Base-by-base conservation (phyloP, 1,139 yeast species). In the Protomyces inundatus region DNA sequence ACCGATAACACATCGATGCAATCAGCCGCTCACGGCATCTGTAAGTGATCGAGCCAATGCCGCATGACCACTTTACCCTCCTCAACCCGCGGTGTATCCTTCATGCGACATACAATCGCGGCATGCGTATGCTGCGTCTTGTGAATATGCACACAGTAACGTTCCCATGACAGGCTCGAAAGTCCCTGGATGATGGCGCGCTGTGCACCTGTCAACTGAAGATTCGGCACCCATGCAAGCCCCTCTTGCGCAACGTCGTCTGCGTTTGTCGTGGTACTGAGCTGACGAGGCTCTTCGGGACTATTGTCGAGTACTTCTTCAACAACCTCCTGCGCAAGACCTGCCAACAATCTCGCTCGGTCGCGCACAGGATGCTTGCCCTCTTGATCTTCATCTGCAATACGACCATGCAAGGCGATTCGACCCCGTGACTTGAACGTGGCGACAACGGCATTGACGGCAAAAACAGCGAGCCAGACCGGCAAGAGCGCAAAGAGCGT, bases 151-250 rank as follows among this genome's bases (percentile, higher is more conserved):
- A 72, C 73, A 3, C 70, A 73, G 56, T 68, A 73, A 64, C 74
- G 74, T n/a, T 69, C 64, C 76, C 76, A 74, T 2, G 67, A 66
- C 39, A 74, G 65, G 33, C 40, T 46, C 64, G 73, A 74, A 54
- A 74, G 66, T 35, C 64, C 55, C 3, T 60, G 67, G 12, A 67
- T 52, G 52, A 69, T 67, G 10, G 45, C 40, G 23, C 16, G 23
- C 33, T 67, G 66, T 4, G 35, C 37, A 1, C 50, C 52, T 14
- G 54, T 42, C 32, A 71, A 50, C 7, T 52, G 42, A 33, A 69
- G 61, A 10, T 23, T 23, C 32, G 48, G 34, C 51, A 35, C 9
- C 56, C 39, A 6, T 55, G 65, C 10, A 16, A 52, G 14, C 1
- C 53, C 45, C 23, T 33, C 54, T 14, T 54, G 39, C 14, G 48